These are phyloP conservation scores for Tricholoma furcatifolium DNA, from an alignment of 768 basidiomycete genomes.

Conservation along the genomic window DNA sequence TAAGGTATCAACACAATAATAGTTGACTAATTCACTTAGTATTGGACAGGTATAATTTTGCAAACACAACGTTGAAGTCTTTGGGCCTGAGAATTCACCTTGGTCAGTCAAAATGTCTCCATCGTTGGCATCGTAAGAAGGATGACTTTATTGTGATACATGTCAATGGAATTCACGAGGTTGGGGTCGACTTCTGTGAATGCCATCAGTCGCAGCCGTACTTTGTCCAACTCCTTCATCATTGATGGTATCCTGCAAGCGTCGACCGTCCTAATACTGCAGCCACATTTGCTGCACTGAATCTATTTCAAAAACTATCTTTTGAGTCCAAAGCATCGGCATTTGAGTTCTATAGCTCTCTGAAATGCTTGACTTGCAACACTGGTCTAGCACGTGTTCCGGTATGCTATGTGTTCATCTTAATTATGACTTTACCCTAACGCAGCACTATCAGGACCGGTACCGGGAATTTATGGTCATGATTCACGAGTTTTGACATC, in stretches of 20 bases:
- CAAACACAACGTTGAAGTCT: background rate
- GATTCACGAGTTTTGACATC: slow-evolving; percentile 19
- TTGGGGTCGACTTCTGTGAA: slow-evolving; percentile 29
- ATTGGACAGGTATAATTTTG: background rate
- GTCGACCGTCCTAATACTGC: slow-evolving; percentile 22
- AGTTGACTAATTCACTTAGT: background rate
- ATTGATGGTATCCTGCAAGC: slow-evolving; percentile 24
- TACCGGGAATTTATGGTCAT: slow-evolving; percentile 21
- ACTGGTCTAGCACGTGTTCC: slow-evolving; percentile 10
- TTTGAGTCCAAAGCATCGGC: slow-evolving; percentile 27
- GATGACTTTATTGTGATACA: slow-evolving; percentile 29
- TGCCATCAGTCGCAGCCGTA: slow-evolving; percentile 16
- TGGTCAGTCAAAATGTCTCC: slow-evolving; percentile 2
- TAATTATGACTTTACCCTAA: background rate
- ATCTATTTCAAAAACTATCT: slow-evolving; percentile 24
- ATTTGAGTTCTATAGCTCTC: slow-evolving; percentile 25
- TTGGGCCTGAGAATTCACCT: background rate
- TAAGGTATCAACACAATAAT: background rate
- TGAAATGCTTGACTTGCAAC: slow-evolving; percentile 24
- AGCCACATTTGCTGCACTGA: slow-evolving; percentile 25
- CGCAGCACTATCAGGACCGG: slow-evolving; percentile 11
- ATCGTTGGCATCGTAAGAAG: background rate
- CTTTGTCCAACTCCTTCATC: slow-evolving; percentile 28
- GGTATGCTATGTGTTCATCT: background rate
- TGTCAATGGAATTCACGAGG: slow-evolving; percentile 25